These are phyloP conservation scores for Trichoderma sp. DNA, from an alignment of 2,329 filamentous ascomycete genomes.

Conservation along the genomic window DNA sequence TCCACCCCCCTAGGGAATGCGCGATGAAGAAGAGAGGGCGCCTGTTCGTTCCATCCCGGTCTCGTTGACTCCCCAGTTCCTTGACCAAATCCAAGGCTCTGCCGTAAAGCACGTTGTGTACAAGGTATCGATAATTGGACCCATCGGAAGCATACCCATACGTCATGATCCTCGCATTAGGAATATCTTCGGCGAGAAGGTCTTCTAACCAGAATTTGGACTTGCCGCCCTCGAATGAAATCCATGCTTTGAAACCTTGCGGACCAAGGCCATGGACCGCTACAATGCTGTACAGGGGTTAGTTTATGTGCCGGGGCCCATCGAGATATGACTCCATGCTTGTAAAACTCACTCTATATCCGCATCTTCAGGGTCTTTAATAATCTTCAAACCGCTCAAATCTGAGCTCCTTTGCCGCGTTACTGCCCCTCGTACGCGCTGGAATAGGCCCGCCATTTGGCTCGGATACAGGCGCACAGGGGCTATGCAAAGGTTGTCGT, in stretches of 20 bases:
- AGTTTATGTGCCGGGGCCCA: neutral
- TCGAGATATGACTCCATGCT: neutral
- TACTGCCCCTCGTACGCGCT: conserved; percentile 34
- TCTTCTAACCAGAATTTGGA: conserved; percentile 36
- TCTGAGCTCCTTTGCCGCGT: conserved; percentile 31
- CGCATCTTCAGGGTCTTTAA: conserved; percentile 34
- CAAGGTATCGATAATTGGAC: conserved; percentile 34
- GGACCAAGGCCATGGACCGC: conserved; percentile 37
- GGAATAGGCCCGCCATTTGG: conserved; percentile 34
- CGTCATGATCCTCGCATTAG: conserved; percentile 37
- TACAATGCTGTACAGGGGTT: conserved; percentile 34
- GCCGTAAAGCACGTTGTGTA: conserved; percentile 35
- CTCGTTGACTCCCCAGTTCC: conserved; percentile 32
- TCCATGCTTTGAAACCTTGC: conserved; percentile 37
- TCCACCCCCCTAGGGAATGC: conserved; percentile 38
- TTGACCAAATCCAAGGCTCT: conserved; percentile 35
- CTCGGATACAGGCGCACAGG: neutral
- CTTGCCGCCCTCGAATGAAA: conserved; percentile 31
- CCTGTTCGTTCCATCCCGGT: conserved; percentile 30
- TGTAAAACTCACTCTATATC: conserved; percentile 34
- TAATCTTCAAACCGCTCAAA: conserved; percentile 32
- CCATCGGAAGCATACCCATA: conserved; percentile 35
- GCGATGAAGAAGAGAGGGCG: conserved; percentile 38
- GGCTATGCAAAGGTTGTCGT: neutral
- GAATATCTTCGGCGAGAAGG: conserved; percentile 34